Evolutionary conservation across 1,284 basidiomycete species (phyloP).

Genomic region (Microstroma glucosiphilum): DNA sequence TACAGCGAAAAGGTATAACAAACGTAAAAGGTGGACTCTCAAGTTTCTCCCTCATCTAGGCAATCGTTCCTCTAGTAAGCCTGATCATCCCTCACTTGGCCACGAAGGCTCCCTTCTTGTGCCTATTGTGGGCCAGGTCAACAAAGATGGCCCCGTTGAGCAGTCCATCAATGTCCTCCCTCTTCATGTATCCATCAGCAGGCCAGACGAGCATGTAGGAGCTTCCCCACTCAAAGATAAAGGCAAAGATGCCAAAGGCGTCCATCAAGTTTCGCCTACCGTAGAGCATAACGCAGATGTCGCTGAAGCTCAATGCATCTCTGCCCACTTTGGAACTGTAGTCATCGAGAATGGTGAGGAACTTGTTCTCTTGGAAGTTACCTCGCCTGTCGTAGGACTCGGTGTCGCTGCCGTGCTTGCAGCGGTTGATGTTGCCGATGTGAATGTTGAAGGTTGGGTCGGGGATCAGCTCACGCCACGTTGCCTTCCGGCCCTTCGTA

Average conservation of each 20-base stretch:
- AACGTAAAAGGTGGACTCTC: no score
- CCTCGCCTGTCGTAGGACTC: not conserved
- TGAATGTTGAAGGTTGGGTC: not conserved
- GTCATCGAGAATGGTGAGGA: not conserved
- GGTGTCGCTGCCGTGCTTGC: slow-evolving; percentile 4
- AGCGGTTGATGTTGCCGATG: slow-evolving; percentile 4
- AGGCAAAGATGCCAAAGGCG: not conserved
- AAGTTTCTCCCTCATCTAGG: no score
- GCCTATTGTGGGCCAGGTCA: not conserved
- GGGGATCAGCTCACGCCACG: not conserved
- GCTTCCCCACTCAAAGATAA: slow-evolving; percentile 7
- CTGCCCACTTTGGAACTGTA: not conserved
- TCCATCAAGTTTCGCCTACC: not conserved
- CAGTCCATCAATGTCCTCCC: slow-evolving; percentile 9
- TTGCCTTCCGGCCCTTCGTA: not conserved
- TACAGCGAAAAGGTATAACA: no score
- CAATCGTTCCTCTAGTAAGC: no score
- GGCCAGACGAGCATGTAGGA: slow-evolving; percentile 13
- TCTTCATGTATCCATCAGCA: slow-evolving; percentile 11
- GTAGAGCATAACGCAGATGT: not conserved
- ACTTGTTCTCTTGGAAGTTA: not conserved
- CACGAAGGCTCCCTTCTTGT: not conserved
- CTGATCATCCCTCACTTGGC: not conserved
- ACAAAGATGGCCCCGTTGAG: not conserved
- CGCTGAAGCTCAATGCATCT: not conserved